A percentile compares a stretch with the other conserved stretches of the same genome.
Evolutionary conservation across 345 rosid species (phyloP).

Genomic region (Nephelium lappaceum): DNA sequence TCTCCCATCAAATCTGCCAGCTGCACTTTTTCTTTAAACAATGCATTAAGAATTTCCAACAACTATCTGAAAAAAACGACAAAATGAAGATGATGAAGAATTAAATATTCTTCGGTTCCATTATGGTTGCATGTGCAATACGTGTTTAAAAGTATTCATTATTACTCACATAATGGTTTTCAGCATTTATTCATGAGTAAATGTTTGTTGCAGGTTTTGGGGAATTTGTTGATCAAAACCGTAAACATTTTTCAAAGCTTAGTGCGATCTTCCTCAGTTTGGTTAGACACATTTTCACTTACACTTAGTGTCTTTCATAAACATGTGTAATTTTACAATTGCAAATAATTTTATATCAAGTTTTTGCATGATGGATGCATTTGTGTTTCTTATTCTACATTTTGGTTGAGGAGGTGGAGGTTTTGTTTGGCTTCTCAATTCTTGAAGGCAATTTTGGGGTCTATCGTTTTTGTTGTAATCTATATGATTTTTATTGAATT

Average conservation of each 20-base stretch:
- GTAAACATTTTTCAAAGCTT: constrained; percentile 61
- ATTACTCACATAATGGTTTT: background rate
- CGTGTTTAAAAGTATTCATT: background rate
- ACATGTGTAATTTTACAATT: background rate
- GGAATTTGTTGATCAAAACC: constrained; percentile 72
- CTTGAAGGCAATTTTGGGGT: background rate
- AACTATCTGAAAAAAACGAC: background rate
- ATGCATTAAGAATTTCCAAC: background rate
- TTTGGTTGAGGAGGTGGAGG: background rate
- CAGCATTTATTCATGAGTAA: constrained; percentile 11
- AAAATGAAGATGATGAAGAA: background rate
- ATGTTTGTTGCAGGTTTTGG: constrained; percentile 57
- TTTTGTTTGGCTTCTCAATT: background rate
- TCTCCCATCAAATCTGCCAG: background rate
- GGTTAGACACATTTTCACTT: constrained; percentile 43
- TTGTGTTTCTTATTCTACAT: background rate
- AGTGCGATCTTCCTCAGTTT: constrained; percentile 73
- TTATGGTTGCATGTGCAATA: background rate
- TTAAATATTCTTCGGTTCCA: background rate
- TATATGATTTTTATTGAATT: background rate
- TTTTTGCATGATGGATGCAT: background rate
- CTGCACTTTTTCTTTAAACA: background rate
- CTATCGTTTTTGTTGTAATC: background rate
- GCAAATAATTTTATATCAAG: background rate
- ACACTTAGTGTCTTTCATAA: background rate